A percentile compares a stretch with the other conserved stretches of the same genome.
phyloP scores from a whole-genome alignment of 2,329 filamentous ascomycete genomes.

The Pseudocercospora cruenta region DNA sequence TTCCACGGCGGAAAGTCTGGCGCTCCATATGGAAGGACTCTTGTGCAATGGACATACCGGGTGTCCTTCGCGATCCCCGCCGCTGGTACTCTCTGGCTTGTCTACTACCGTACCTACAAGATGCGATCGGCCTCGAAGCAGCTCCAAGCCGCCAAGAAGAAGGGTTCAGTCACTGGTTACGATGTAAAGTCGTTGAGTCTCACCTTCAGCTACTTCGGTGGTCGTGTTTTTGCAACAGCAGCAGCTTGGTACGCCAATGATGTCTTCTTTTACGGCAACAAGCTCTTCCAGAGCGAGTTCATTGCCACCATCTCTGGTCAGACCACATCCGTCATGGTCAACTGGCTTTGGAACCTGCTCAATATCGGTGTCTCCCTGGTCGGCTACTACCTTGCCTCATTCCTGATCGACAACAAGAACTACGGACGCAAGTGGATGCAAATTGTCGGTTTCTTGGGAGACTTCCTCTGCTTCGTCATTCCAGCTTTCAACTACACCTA shows the following conservation, averaged over 20 bases:
- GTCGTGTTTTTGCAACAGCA: conserved; percentile 82
- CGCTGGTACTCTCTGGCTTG: conserved; percentile 87
- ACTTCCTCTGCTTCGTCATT: conserved; percentile 90
- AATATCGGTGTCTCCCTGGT: conserved; percentile 84
- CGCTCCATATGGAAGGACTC: conserved; percentile 75
- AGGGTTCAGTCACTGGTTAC: conserved; percentile 86
- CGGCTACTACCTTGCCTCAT: conserved; percentile 87
- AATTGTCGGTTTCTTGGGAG: conserved; percentile 88
- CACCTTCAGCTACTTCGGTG: conserved; percentile 81
- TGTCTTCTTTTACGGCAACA: conserved; percentile 99
- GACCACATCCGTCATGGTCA: conserved; percentile 70
- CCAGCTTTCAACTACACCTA: conserved; percentile 87
- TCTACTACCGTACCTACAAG: conserved; percentile 94
- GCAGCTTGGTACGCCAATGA: conserved; percentile 95
- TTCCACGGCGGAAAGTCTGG: conserved; percentile 80
- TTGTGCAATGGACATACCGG: conserved; percentile 88
- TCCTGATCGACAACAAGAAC: conserved; percentile 93
- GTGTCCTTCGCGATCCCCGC: conserved; percentile 90
- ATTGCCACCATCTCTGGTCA: conserved; percentile 75
- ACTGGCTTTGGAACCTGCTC: conserved; percentile 90
- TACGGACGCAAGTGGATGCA: conserved; percentile 97
- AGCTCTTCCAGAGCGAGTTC: conserved; percentile 92
- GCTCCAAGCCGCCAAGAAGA: conserved; percentile 80
- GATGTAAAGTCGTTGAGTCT: conserved; percentile 80
- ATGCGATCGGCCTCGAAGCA: conserved; percentile 88